Conservation (phyloP, 352 stramenopile genomes). For the Pythium insidiosum region DNA sequence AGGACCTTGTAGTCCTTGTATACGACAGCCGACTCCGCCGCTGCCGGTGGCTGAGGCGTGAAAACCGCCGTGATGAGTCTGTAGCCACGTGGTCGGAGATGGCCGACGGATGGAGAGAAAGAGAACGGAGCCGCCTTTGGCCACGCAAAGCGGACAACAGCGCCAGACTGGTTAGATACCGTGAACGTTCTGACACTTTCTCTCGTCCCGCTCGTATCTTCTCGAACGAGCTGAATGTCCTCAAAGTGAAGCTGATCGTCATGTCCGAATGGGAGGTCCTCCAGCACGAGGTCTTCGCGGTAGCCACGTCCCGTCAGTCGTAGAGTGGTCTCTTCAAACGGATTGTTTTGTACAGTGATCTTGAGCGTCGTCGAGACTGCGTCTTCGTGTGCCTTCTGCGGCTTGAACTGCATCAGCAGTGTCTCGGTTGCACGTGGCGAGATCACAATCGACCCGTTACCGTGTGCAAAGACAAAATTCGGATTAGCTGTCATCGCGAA, state of each 20-base stretch:
- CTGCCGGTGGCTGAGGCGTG: slow-evolving; percentile 17
- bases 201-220: neutral
- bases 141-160: slow-evolving; percentile 71
- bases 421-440: slow-evolving; percentile 50
- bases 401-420: slow-evolving; percentile 77
- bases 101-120: slow-evolving; percentile 67
- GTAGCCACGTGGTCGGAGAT: slow-evolving; percentile 47
- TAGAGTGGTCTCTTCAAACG: slow-evolving; percentile 82
- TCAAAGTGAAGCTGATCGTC: slow-evolving; percentile 85
- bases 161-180: slow-evolving; percentile 55
- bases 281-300: slow-evolving; percentile 79
- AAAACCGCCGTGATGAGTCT: slow-evolving; percentile 79
- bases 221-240: slow-evolving; percentile 28
- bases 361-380: slow-evolving; percentile 41
- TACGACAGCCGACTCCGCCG: slow-evolving; percentile 20
- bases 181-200: slow-evolving; percentile 64
- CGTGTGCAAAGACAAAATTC: slow-evolving; percentile 65
- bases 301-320: slow-evolving; percentile 69
- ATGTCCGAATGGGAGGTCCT: slow-evolving; percentile 68
- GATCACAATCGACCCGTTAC: slow-evolving; percentile 72
- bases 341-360: slow-evolving; percentile 88
- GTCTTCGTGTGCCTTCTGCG: slow-evolving; percentile 67
- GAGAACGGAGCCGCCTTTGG: slow-evolving; percentile 39
- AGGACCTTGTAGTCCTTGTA: slow-evolving; percentile 28
- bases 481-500: slow-evolving; percentile 81